phyloP scores from a whole-genome alignment of 2,329 filamentous ascomycete species.

The Phialemoniopsis sp. region DNA sequence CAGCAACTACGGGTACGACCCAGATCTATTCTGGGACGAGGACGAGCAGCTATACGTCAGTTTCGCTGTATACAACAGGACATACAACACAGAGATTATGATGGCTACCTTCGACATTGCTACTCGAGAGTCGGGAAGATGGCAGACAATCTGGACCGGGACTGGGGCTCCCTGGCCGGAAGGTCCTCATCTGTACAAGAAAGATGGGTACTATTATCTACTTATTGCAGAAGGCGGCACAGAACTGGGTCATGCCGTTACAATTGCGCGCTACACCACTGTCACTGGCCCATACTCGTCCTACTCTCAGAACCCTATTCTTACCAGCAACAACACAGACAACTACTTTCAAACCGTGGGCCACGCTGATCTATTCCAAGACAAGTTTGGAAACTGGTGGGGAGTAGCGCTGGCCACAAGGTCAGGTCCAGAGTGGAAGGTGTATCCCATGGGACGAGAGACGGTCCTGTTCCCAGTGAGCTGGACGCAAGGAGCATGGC shows the following conservation, averaged over 20 bases:
- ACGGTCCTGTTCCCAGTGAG: no score
- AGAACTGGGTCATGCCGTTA: slow-evolving; percentile 52
- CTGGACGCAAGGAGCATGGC: slow-evolving; percentile 48
- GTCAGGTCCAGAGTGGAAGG: slow-evolving; percentile 30
- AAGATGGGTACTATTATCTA: slow-evolving; percentile 55
- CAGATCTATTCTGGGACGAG: slow-evolving; percentile 37
- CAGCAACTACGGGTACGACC: slow-evolving; percentile 50
- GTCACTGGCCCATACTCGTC: slow-evolving; percentile 38
- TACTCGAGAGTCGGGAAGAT: slow-evolving; percentile 26
- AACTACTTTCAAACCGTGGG: slow-evolving; percentile 38
- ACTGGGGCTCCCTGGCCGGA: slow-evolving; percentile 41
- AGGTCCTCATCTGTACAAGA: slow-evolving; percentile 55
- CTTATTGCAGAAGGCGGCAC: slow-evolving; percentile 58
- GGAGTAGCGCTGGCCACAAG: slow-evolving; percentile 40
- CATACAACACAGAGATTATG: slow-evolving; percentile 21
- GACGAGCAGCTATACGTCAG: slow-evolving; percentile 30
- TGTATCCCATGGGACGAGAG: slow-evolving; percentile 50
- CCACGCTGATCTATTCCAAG: slow-evolving; percentile 51
- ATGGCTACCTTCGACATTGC: slow-evolving; percentile 25
- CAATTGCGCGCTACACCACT: slow-evolving; percentile 33
- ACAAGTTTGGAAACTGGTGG: slow-evolving; percentile 46
- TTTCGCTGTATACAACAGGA: no score
- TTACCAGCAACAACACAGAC: slow-evolving; percentile 32
- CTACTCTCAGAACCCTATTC: slow-evolving; percentile 36
- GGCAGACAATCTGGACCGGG: slow-evolving; percentile 37